Evolutionary conservation across 148 eudicot genomes (phyloP), one percentile per base, ranked within the genome.

Genomic region (Persicaria tinctoria): DNA sequence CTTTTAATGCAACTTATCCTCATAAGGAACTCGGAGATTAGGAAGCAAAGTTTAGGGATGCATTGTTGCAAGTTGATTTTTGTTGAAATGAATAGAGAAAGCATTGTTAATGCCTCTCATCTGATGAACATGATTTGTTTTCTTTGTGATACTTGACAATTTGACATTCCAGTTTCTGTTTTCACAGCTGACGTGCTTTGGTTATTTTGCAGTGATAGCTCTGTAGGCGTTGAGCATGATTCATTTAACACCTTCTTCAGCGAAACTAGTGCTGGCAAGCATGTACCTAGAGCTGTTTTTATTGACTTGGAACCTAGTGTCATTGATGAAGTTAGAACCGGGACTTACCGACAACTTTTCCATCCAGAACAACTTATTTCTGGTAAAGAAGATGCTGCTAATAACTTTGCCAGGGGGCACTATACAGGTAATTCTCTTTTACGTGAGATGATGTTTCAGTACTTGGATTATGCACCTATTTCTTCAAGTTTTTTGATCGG

Each of bases 201-300:
- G 45, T 45, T 4, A 14, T 8, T 17, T 44, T 73, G 44, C 75
- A 73, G 75, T 73, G 75, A 73, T 51, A 51, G 47, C 45, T 73
- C 75, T 54, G 47, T 73, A 16, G 75, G 75, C 46, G 59, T 54
- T 23, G 75, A 73, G 54, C 44, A 51, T 51, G 75, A 73, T 53
- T 73, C 75, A 16, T 73, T 73, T 17, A 73, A 73, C 75, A 73
- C 75, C 75, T 73, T 73, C 75, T 73, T 73, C 54, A 73, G 75
- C 20, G 75, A 73, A 53, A 73, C 75, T 53, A 16, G 75, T 51
- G 60, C 60, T 53, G 75, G 75, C 9, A 55, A 74, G 64, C 76
- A 55, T 54, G 76, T 74, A 16, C 75, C 75, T 51, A 50, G 75
- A 54, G 75, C 75, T 32, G 17, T 73, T 18, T 73, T 51, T 12